Conservation (phyloP, 495 filamentous ascomycete genomes). For the Tuber borchii region DNA sequence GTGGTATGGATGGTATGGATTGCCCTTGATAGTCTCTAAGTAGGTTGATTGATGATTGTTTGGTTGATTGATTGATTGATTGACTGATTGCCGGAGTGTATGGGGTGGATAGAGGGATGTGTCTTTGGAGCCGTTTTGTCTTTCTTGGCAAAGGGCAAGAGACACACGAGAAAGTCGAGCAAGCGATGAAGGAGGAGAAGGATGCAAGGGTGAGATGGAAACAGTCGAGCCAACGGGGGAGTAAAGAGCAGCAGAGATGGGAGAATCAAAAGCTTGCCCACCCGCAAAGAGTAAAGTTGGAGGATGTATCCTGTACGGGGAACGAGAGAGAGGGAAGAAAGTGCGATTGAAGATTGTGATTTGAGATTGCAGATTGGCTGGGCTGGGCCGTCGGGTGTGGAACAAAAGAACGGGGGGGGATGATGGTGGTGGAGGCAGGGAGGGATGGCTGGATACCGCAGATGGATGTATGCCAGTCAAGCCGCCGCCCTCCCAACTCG, state of each 20-base stretch:
- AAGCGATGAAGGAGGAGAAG: not conserved
- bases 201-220: not conserved
- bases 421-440: slow-evolving; percentile 14
- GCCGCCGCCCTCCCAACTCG: slow-evolving; percentile 19
- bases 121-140: slow-evolving; percentile 1
- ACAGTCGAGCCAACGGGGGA: not conserved
- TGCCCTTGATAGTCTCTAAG: not conserved
- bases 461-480: slow-evolving; percentile 20
- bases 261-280: not conserved
- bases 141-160: not conserved
- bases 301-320: not conserved
- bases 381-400: slow-evolving; percentile 20
- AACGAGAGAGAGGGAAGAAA: not conserved
- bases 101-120: not conserved
- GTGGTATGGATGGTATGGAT: not conserved
- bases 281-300: slow-evolving; percentile 1
- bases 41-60: not conserved
- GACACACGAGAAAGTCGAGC: not conserved
- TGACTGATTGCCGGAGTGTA: not conserved
- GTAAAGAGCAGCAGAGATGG: not conserved
- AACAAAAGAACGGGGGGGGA: slow-evolving; percentile 17
- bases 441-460: slow-evolving; percentile 19
- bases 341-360: slow-evolving; percentile 9
- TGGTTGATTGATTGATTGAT: not conserved
- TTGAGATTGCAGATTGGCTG: slow-evolving; percentile 29